A percentile compares a stretch with the other conserved stretches of the same genome.
These are phyloP conservation scores for Graphium sp. DNA, from an alignment of 2,329 filamentous ascomycete species.

Conservation along the genomic window DNA sequence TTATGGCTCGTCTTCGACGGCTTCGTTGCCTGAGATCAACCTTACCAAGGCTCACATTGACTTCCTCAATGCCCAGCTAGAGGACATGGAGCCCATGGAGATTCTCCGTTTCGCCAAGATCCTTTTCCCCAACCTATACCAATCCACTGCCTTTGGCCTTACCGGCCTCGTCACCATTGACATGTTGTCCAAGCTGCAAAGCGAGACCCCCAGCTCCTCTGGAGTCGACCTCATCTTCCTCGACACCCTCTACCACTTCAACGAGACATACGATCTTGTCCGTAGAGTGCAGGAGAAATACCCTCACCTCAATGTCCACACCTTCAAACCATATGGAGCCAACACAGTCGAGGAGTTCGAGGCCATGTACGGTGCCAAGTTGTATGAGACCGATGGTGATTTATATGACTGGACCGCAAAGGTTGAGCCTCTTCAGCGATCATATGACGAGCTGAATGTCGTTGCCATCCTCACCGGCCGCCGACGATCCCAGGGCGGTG, in stretches of 20 bases:
- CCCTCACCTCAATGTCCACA: slow-evolving; percentile 63
- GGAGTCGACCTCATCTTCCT: slow-evolving; percentile 59
- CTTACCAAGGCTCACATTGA: slow-evolving; percentile 80
- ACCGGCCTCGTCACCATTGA: slow-evolving; percentile 71
- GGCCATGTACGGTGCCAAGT: slow-evolving; percentile 58
- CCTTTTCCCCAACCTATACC: slow-evolving; percentile 77
- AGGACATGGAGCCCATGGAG: slow-evolving; percentile 76
- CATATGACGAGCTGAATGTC: slow-evolving; percentile 75
- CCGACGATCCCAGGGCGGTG: slow-evolving; percentile 79
- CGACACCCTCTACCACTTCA: slow-evolving; percentile 70
- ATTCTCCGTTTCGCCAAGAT: slow-evolving; percentile 85
- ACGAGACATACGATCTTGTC: slow-evolving; percentile 58
- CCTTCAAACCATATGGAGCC: slow-evolving; percentile 72
- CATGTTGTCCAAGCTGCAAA: slow-evolving; percentile 63
- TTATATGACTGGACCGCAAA: slow-evolving; percentile 96
- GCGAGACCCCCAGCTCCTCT: slow-evolving; percentile 41
- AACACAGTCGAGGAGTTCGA: slow-evolving; percentile 65
- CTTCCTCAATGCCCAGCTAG: slow-evolving; percentile 79
- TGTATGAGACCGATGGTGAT: slow-evolving; percentile 77
- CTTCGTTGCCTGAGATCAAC: slow-evolving; percentile 47
- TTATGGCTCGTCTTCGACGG: slow-evolving; percentile 15
- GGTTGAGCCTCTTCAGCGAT: slow-evolving; percentile 87
- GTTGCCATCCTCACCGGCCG: slow-evolving; percentile 86
- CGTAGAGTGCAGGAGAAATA: slow-evolving; percentile 63
- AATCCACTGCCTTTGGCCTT: slow-evolving; percentile 70